These are phyloP conservation scores for Fusarium armeniacum DNA, from an alignment of 2,329 filamentous ascomycete species.

Conservation along the genomic window DNA sequence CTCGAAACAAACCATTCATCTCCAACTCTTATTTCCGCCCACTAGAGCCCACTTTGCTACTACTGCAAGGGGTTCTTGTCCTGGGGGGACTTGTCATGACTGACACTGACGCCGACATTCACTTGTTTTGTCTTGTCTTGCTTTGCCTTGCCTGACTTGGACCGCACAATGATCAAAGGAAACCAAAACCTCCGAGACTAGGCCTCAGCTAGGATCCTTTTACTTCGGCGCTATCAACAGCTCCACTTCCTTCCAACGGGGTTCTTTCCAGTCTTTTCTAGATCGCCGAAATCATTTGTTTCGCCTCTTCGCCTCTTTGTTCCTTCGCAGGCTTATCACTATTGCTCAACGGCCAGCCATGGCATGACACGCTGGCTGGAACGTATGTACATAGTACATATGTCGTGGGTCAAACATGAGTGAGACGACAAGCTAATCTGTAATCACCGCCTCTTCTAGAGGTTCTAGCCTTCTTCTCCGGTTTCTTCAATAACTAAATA, in stretches of 20 bases:
- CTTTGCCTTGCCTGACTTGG: neutral
- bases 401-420: slow-evolving; percentile 31
- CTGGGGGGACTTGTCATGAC: neutral
- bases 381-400: slow-evolving; percentile 1
- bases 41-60: slow-evolving; percentile 21
- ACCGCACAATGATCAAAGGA: neutral
- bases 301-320: slow-evolving; percentile 24
- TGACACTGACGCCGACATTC: neutral
- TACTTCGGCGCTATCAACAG: slow-evolving; percentile 32
- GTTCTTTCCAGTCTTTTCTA: slow-evolving; percentile 44
- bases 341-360: slow-evolving; percentile 1
- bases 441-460: slow-evolving; percentile 16
- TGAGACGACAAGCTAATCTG: slow-evolving; percentile 19
- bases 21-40: slow-evolving; percentile 36
- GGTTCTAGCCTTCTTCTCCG: slow-evolving; percentile 16
- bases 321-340: neutral
- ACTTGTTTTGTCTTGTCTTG: neutral
- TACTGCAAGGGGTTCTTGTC: slow-evolving; percentile 14
- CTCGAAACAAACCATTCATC: slow-evolving; percentile 34
- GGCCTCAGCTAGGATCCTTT: slow-evolving; percentile 15
- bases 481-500: slow-evolving; percentile 1
- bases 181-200: slow-evolving; percentile 14
- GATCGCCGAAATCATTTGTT: slow-evolving; percentile 38
- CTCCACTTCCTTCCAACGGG: slow-evolving; percentile 43
- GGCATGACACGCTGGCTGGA: slow-evolving; percentile 28